These are phyloP conservation scores for Bruguiera hainesii DNA, from an alignment of 441 rosid species.

Conservation along the genomic window DNA sequence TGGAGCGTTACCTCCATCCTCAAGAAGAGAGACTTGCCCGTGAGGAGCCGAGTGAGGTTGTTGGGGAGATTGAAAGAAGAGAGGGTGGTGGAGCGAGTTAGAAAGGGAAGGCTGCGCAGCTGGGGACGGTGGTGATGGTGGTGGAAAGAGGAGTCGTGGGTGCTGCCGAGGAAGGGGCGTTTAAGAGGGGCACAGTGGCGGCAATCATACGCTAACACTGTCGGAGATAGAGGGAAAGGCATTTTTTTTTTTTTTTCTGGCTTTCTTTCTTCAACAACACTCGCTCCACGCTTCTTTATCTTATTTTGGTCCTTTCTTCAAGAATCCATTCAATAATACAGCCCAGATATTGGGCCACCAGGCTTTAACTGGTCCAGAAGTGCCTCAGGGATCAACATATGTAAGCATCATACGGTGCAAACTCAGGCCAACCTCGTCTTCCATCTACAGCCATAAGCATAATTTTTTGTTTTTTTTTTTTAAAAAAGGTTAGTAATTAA, in stretches of 20 bases:
- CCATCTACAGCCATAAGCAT: conserved; percentile 49
- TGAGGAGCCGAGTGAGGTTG: conserved; percentile 23
- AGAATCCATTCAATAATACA: too few relatives aligned
- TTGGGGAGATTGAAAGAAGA: conserved; percentile 25
- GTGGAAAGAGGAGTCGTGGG: conserved; percentile 4
- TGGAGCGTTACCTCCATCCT: conserved; percentile 60
- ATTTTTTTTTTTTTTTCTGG: neutral
- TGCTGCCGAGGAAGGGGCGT: conserved; percentile 25
- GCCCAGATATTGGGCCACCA: conserved; percentile 32
- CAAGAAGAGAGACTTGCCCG: conserved; percentile 41
- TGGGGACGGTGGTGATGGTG: conserved; percentile 17
- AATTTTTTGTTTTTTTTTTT: too few relatives aligned
- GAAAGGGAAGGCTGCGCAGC: neutral
- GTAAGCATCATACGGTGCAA: conserved; percentile 84
- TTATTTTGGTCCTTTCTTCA: too few relatives aligned
- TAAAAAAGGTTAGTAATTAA: too few relatives aligned
- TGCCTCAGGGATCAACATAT: conserved; percentile 78
- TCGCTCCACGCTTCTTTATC: too few relatives aligned
- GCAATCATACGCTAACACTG: conserved; percentile 41
- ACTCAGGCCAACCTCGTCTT: conserved; percentile 81
- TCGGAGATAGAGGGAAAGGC: conserved; percentile 1
- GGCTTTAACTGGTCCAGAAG: conserved; percentile 87
- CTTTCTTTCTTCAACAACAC: too few relatives aligned
- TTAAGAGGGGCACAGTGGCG: conserved; percentile 39
- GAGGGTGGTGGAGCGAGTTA: conserved; percentile 12